Evolutionary conservation across 2,329 filamentous ascomycete species (phyloP).

Genomic region (Paraphoma chrysanthemicola): DNA sequence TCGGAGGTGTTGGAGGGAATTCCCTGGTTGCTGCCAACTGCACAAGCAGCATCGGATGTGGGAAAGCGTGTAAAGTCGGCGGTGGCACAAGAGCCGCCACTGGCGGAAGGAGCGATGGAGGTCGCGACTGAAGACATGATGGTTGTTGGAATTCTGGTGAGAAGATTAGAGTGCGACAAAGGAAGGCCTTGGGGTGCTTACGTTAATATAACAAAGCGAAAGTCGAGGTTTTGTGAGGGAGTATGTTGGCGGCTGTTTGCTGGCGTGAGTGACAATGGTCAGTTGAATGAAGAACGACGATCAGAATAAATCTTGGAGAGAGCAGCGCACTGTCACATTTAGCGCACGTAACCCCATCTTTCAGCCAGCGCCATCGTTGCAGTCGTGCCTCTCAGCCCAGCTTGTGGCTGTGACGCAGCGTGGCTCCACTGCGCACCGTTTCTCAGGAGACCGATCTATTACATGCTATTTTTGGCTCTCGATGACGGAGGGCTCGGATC

Average conservation of each 20-base stretch:
- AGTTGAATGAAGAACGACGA: not conserved
- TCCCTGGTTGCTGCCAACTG: constrained; percentile 29
- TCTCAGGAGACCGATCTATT: constrained; percentile 15
- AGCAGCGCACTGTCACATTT: not conserved
- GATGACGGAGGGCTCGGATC: constrained; percentile 11
- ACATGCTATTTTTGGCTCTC: constrained; percentile 20
- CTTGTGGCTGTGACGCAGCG: constrained; percentile 5
- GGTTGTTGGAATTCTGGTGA: constrained; percentile 1
- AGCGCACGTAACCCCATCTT: constrained; percentile 10
- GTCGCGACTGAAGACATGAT: constrained; percentile 27
- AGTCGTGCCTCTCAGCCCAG: not conserved
- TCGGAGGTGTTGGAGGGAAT: constrained; percentile 33
- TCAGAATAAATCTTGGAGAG: constrained; percentile 1
- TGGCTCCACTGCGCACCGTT: constrained; percentile 23
- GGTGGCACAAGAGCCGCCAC: constrained; percentile 27
- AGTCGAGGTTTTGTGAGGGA: not conserved
- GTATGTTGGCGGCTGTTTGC: not conserved
- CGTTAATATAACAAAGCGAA: not conserved
- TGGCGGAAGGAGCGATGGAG: constrained; percentile 21
- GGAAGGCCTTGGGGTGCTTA: not conserved
- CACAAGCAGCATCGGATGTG: constrained; percentile 36
- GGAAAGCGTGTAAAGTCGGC: constrained; percentile 35
- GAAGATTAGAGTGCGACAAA: not conserved
- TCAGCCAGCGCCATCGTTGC: not conserved
- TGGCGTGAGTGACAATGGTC: not conserved